Evolutionary conservation across 345 rosid species (phyloP), one percentile per base, ranked within the genome.

Genomic region (Pugionium cornutum): DNA sequence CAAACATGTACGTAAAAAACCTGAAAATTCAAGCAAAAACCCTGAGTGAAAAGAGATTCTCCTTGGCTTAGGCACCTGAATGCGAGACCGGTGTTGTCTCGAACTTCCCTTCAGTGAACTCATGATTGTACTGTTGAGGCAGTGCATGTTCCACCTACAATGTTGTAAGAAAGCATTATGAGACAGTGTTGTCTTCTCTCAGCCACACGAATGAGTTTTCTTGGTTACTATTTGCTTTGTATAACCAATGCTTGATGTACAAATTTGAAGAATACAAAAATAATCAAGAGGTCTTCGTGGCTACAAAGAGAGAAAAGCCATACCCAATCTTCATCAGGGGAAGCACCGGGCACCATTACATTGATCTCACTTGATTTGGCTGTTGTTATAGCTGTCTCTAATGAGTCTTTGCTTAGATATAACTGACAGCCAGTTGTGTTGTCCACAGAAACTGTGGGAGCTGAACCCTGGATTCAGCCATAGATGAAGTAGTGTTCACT

Each of bases 291-390:
- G 33, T 11, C 35, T 39, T 44, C 45, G 53, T 35, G 52, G 7
- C 18, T 44, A 10, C 33, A 50, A 36, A 46, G 64, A 64, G 43
- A 37, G 35, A 31, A 55, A 33, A 64, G 34, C 56, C 83, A 57
- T 86, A 92, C 98, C 99, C 91, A 83, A 40, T 94, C 99, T 51
- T 79, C 80, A 64, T 81, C 80, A 73, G 89, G 78, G 50, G 77
- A 72, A 4, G 83, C 66, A 74, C 84, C 88, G n/a, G 97, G 99
- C 35, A 94, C 87, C 84, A 94, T 66, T 27, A 89, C 83, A 73
- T 94, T 94, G 78, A 90, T 83, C 81, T 89, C 97, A 57, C 94
- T 90, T 5, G 97, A 85, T 77, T 94, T 94, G 59, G 99, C 97
- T 42, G 99, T 94, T 42, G 96, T 88, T 78, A 94, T 79, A 54